Evolutionary conservation across 805 yeast species (phyloP).

Genomic region (Schizosaccharomyces octosporus): DNA sequence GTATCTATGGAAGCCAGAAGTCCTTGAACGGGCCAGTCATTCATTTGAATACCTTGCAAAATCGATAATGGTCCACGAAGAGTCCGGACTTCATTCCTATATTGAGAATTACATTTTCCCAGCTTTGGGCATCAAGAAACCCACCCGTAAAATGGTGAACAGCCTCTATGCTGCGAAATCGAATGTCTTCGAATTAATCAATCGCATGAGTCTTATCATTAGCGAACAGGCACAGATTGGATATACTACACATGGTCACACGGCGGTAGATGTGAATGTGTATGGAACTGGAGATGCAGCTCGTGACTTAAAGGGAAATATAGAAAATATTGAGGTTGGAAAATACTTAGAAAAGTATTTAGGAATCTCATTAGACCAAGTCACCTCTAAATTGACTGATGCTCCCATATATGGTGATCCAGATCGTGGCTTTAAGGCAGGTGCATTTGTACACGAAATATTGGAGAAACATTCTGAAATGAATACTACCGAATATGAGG

Average conservation of each 20-base stretch:
- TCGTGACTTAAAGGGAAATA: constrained; percentile 43
- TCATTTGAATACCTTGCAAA: constrained; percentile 39
- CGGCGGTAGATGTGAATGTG: constrained; percentile 85
- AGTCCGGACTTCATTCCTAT: constrained; percentile 1
- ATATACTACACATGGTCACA: constrained; percentile 93
- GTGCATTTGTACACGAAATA: no score
- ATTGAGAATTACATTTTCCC: constrained; percentile 26
- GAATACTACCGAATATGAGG: no score
- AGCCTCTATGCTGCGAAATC: constrained; percentile 16
- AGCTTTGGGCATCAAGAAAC: constrained; percentile 45
- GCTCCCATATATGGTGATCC: neutral
- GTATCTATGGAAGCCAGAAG: constrained; percentile 69
- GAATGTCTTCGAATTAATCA: constrained; percentile 16
- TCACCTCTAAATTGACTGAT: constrained; percentile 8
- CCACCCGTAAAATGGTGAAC: constrained; percentile 28
- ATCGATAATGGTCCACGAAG: constrained; percentile 5
- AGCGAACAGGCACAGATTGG: constrained; percentile 71
- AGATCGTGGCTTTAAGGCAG: neutral
- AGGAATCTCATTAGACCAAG: constrained; percentile 13
- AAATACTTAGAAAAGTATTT: constrained; percentile 33
- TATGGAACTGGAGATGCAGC: constrained; percentile 49
- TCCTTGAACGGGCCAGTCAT: constrained; percentile 39
- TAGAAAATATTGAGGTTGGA: constrained; percentile 73
- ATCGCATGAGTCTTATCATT: constrained; percentile 36
- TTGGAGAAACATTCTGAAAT: no score